Evolutionary conservation across 257 asterid species (phyloP).

Genomic region (Misopates orontium): DNA sequence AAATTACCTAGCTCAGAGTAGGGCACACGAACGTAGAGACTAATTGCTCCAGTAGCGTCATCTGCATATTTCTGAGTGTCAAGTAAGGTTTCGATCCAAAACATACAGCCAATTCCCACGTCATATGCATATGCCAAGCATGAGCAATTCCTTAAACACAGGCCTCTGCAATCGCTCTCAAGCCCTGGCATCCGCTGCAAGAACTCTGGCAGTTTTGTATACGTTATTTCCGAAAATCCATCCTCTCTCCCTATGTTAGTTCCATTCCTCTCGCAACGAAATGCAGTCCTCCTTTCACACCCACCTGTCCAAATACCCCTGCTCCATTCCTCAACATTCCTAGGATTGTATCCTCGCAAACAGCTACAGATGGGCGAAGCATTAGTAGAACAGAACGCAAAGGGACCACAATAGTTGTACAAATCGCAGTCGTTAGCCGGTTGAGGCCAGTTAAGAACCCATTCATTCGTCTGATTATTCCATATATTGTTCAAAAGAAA

Average conservation of each 20-base stretch:
- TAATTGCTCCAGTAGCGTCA: constrained; percentile 17
- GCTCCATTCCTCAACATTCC: constrained; percentile 34
- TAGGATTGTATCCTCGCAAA: constrained; percentile 48
- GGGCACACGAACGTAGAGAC: constrained; percentile 45
- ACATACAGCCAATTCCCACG: constrained; percentile 39
- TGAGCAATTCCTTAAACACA: constrained; percentile 45
- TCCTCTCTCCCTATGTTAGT: constrained; percentile 26
- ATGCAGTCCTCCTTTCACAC: constrained; percentile 40
- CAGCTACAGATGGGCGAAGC: constrained; percentile 45
- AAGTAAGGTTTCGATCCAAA: constrained; percentile 38
- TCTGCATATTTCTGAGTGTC: constrained; percentile 34
- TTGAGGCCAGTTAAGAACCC: constrained; percentile 8
- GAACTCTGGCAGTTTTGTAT: constrained; percentile 42
- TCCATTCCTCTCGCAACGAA: constrained; percentile 37
- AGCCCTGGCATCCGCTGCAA: constrained; percentile 15
- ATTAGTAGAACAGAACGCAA: constrained; percentile 39
- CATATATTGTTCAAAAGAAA: not conserved
- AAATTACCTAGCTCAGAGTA: constrained; percentile 45
- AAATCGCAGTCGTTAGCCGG: constrained; percentile 23
- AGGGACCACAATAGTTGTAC: constrained; percentile 36
- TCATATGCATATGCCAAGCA: constrained; percentile 47
- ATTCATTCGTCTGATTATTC: not conserved
- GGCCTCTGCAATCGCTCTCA: constrained; percentile 32
- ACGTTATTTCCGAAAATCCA: constrained; percentile 34
- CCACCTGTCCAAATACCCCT: constrained; percentile 53